These are phyloP conservation scores for Dendrobium huoshanense DNA, from an alignment of 106 monocot genomes.

Conservation along the genomic window DNA sequence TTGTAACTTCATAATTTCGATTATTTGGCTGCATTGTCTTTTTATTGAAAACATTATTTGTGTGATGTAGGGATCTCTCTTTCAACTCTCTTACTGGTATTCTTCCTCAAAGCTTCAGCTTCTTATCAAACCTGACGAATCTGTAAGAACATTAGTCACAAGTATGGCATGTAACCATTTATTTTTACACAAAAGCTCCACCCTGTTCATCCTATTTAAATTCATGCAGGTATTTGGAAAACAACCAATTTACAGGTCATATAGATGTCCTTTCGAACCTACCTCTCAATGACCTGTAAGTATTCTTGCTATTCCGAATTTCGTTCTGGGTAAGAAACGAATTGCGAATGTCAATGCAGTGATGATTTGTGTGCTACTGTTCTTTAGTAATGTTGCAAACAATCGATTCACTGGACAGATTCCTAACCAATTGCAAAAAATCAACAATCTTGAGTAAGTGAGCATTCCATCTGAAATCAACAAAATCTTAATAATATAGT, in stretches of 20 bases:
- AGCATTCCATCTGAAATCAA: constrained; percentile 8
- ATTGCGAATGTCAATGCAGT: neutral
- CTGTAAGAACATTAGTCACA: constrained; percentile 19
- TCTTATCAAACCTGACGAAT: constrained; percentile 24
- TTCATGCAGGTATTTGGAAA: constrained; percentile 47
- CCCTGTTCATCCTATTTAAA: neutral
- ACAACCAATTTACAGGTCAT: constrained; percentile 51
- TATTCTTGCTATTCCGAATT: constrained; percentile 2
- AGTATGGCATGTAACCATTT: neutral
- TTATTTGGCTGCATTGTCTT: neutral
- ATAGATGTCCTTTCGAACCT: constrained; percentile 53
- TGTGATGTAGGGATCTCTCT: constrained; percentile 36
- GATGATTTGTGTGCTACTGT: neutral
- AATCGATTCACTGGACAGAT: constrained; percentile 59
- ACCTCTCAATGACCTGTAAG: constrained; percentile 51
- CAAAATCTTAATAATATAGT: neutral
- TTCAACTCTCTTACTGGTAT: constrained; percentile 29
- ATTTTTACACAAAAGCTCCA: constrained; percentile 1
- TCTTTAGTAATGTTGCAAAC: constrained; percentile 52
- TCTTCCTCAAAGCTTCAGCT: constrained; percentile 39
- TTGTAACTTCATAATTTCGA: neutral
- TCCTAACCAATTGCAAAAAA: constrained; percentile 37
- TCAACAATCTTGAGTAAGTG: constrained; percentile 51
- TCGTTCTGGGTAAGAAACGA: neutral
- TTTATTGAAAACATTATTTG: neutral